Evolutionary conservation across 768 basidiomycete genomes (phyloP), one percentile per base, ranked within the genome.

Genomic region (Sistotremastrum niveocremeum): DNA sequence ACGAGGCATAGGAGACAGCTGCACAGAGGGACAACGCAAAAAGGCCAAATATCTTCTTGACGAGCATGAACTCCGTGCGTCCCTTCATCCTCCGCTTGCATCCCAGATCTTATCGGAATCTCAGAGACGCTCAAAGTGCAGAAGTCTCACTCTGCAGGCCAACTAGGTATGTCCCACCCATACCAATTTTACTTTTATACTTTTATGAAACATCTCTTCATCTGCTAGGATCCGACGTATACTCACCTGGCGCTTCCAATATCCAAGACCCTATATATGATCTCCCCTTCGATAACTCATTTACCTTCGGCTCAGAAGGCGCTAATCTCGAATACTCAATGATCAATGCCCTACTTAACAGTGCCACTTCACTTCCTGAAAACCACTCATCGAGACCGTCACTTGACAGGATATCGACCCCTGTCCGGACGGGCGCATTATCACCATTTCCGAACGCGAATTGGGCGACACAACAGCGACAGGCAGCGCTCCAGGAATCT

Each of bases 1-100:
- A 67, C 89, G 93, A 47, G 90, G 90, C 29, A 83, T 93, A 55
- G 84, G 80, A 1, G 75, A 77, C 45, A 81, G 77, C 45, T 99
- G 95, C 57, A 81, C 84, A 11, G 95, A 99, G 58, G 95, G 95
- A 2, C 84, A 85, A 52, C 78, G 95, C 56, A 99, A 99, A 65
- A 97, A 97, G 65, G 94, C 95, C 7, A 97, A 98, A 58, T 99
- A 98, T 62, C 76, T 99, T 10, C 69, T 94, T 47, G 89, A 94
- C 61, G 88, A 93, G 37, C 85, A 87, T 40, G 93, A 98, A 60
- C 79, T 93, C 46, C 84, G 90, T 87, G 59, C 34, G 30, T n/a
- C 34, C 49, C 29, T 34, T 34, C 10, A 31, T 43, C 48, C 42
- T 32, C 42, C 44, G 38, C 12, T 20, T 20, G 20, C 20, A 20